Evolutionary conservation across 768 basidiomycete genomes (phyloP).

Genomic region (Hypholoma fasciculare): DNA sequence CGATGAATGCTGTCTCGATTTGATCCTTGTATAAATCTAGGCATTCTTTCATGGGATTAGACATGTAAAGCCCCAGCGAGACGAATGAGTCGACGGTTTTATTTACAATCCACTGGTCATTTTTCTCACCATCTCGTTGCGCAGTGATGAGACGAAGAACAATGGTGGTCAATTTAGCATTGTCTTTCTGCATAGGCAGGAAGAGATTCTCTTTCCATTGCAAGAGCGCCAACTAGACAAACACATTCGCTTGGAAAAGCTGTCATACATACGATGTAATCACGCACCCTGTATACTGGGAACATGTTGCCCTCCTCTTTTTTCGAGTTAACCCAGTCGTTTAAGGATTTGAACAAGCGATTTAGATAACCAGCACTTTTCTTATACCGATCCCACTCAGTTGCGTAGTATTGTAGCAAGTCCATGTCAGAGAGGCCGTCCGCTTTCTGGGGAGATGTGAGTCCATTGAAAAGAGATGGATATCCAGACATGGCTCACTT

Average conservation of each 20-base stretch:
- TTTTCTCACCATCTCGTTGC: no score
- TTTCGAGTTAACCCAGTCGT: no score
- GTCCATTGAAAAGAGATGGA: slow-evolving; percentile 17
- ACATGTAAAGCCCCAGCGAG: slow-evolving; percentile 89
- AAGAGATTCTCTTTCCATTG: no score
- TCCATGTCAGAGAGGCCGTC: slow-evolving; percentile 84
- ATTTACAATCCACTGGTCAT: no score
- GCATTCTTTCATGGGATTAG: slow-evolving; percentile 90
- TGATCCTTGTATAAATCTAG: slow-evolving; percentile 95
- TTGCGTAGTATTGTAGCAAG: slow-evolving; percentile 89
- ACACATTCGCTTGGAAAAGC: no score
- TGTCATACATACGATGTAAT: no score
- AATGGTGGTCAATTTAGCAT: no score
- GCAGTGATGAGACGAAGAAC: no score
- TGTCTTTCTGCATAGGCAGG: no score
- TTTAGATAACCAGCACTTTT: slow-evolving; percentile 97
- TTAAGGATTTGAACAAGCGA: slow-evolving; percentile 92
- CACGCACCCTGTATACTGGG: no score
- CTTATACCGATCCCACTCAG: slow-evolving; percentile 96
- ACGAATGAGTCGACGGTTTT: slow-evolving; percentile 86
- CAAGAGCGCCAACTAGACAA: no score
- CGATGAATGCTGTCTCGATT: slow-evolving; percentile 88
- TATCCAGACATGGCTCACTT: slow-evolving; percentile 14
- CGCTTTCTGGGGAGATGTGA: slow-evolving; percentile 55
- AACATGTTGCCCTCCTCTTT: no score